Evolutionary conservation across 1,284 basidiomycete genomes (phyloP).

Genomic region (Malassezia arunalokei): DNA sequence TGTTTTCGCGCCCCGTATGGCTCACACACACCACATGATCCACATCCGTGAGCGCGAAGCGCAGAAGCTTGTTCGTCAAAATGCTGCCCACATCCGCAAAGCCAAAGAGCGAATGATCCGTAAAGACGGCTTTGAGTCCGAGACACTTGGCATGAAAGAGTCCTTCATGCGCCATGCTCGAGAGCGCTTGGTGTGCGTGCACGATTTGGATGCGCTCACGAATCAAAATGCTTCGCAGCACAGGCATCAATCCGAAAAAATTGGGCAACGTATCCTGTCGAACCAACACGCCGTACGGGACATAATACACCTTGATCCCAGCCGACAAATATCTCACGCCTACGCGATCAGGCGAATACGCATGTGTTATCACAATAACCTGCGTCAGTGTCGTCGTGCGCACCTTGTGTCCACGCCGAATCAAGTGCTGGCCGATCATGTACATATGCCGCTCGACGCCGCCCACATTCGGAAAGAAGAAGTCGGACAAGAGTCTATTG

Average conservation of each 20-base stretch:
- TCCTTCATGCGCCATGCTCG: conserved; percentile 79
- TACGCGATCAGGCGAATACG: conserved; percentile 68
- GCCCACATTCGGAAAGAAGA: conserved; percentile 86
- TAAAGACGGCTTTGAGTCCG: conserved; percentile 71
- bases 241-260: conserved; percentile 81
- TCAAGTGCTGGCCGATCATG: conserved; percentile 53
- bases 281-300: conserved; percentile 69
- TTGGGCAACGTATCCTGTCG: conserved; percentile 73
- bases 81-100: conserved; percentile 93
- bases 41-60: conserved; percentile 71
- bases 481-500: conserved; percentile 82
- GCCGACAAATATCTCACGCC: conserved; percentile 77
- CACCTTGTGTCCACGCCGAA: conserved; percentile 74
- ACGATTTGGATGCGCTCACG: conserved; percentile 77
- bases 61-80: conserved; percentile 86
- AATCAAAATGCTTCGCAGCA: conserved; percentile 73
- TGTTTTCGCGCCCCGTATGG: conserved; percentile 93
- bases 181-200: conserved; percentile 83
- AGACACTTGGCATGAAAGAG: conserved; percentile 61
- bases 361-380: conserved; percentile 91
- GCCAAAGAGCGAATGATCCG: conserved; percentile 90
- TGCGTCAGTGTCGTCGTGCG: conserved; percentile 41
- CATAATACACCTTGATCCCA: conserved; percentile 81
- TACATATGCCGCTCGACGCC: conserved; percentile 96
- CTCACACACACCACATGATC: conserved; percentile 92